Evolutionary conservation across 805 yeast genomes (phyloP), one percentile per base, ranked within the genome.

Genomic region (Trichomonascus vanleenenianus): DNA sequence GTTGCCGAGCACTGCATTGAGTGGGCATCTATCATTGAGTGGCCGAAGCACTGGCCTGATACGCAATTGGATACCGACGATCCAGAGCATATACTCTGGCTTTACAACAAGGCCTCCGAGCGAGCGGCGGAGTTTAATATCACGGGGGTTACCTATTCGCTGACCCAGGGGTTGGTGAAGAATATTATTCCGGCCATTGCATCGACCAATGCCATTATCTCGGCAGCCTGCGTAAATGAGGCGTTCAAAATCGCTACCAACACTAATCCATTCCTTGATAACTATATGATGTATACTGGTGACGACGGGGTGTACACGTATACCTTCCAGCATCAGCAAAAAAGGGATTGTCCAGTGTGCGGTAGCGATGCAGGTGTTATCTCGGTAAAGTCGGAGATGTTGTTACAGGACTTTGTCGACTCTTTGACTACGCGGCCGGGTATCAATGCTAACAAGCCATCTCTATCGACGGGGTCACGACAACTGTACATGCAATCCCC

Each of bases 111-210:
- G 18, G 78, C 96, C 1, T 45, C 61, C 9, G 55, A 56, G 12
- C 67, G 97, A 45, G 96, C 96, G 0, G 37, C 60, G 1, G 62
- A 71, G 44, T 87, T 80, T 59, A 73, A 75, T 1, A 91, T 91
- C 39, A 48, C 53, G 1, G 89, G 91, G 0, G 85, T 91, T 9
- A 83, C 91, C 0, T 73, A 76, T 48, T 66, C 73, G 41, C 73
- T 85, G 34, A 80, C 93, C 0, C 71, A 85, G 43, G 97, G 97
- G 0, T 94, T 91, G 30, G 85, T 87, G 43, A 91, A 91, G 61
- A 83, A 83, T 56, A 89, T 91, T 49, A 83, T 91, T 8, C 98
- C 98, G 0, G 89, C 96, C 1, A 85, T 89, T 44, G 96, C 96
- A 1, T 82, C 95, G 1, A 89, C 97, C 0, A 91, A 93, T 61